Evolutionary conservation across 2,329 filamentous ascomycete species (phyloP).

Genomic region (Chaetomium olivaceum): DNA sequence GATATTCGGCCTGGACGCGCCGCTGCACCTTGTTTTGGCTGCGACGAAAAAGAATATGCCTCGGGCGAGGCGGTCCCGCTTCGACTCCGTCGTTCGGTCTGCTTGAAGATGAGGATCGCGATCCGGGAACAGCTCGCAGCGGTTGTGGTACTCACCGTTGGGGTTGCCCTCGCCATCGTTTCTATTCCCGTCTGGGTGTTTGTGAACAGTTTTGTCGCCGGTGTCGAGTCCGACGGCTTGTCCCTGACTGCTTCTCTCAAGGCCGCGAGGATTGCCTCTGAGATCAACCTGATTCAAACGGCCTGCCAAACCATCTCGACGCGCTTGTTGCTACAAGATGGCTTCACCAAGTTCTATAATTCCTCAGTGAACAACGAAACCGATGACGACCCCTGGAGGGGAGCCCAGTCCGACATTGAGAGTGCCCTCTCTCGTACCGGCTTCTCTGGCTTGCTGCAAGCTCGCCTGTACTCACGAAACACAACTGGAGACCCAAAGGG

Average conservation of each 20-base stretch:
- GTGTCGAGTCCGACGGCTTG: conserved; percentile 61
- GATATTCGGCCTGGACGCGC: background rate
- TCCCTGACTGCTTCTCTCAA: conserved; percentile 83
- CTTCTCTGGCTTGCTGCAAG: conserved; percentile 64
- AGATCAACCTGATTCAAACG: conserved; percentile 76
- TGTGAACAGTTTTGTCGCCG: conserved; percentile 55
- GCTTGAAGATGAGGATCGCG: conserved; percentile 69
- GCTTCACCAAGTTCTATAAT: conserved; percentile 54
- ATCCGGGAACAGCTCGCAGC: conserved; percentile 85
- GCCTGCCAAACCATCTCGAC: conserved; percentile 72
- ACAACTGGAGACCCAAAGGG: conserved; percentile 56
- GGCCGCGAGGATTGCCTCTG: conserved; percentile 75
- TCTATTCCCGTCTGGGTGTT: conserved; percentile 72
- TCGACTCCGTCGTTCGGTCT: conserved; percentile 23
- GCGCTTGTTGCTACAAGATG: conserved; percentile 58
- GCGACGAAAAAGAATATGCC: conserved; percentile 23
- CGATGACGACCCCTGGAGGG: conserved; percentile 56
- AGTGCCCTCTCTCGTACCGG: conserved; percentile 67
- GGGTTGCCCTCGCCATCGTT: conserved; percentile 74
- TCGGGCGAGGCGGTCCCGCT: conserved; percentile 14
- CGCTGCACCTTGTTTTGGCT: background rate
- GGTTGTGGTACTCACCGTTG: conserved; percentile 73
- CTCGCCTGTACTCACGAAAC: conserved; percentile 70
- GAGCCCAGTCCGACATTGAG: conserved; percentile 63
- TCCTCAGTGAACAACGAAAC: conserved; percentile 51